A percentile compares a stretch with the other conserved stretches of the same genome.
Evolutionary conservation across 1,284 basidiomycete genomes (phyloP).

Genomic region (Paramarasmius palmivorus): DNA sequence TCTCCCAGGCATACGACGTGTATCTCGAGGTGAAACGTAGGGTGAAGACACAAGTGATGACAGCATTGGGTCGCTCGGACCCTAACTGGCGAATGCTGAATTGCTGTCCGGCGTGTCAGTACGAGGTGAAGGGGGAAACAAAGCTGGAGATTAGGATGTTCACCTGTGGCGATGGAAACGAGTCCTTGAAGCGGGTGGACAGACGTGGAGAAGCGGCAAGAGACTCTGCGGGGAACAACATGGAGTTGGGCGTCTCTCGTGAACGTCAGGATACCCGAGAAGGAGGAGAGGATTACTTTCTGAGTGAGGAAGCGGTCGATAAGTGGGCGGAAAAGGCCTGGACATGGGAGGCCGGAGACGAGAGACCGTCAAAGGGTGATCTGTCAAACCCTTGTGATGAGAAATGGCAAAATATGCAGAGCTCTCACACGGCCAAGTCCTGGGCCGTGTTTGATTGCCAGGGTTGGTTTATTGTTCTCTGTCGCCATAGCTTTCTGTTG

Average conservation of each 20-base stretch:
- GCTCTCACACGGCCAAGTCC: no score
- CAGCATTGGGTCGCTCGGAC: neutral
- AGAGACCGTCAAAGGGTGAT: neutral
- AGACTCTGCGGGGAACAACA: no score
- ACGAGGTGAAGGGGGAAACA: neutral
- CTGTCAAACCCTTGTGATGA: neutral
- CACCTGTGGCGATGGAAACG: neutral
- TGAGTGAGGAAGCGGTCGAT: neutral
- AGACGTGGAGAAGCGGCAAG: no score
- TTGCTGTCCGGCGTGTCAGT: neutral
- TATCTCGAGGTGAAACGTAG: neutral
- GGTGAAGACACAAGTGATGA: neutral
- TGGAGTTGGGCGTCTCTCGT: no score
- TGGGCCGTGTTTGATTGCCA: no score
- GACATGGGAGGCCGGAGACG: neutral
- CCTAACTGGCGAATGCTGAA: neutral
- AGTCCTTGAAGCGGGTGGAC: neutral
- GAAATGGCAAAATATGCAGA: neutral
- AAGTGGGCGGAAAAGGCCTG: neutral
- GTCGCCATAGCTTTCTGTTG: no score
- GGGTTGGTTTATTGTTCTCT: no score
- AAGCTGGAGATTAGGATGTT: neutral
- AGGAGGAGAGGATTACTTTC: neutral
- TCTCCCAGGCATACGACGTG: slow-evolving; percentile 7
- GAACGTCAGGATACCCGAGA: no score